Base-by-base conservation (phyloP, 2,329 filamentous ascomycete species). In the Orbilia blumenaviensis region DNA sequence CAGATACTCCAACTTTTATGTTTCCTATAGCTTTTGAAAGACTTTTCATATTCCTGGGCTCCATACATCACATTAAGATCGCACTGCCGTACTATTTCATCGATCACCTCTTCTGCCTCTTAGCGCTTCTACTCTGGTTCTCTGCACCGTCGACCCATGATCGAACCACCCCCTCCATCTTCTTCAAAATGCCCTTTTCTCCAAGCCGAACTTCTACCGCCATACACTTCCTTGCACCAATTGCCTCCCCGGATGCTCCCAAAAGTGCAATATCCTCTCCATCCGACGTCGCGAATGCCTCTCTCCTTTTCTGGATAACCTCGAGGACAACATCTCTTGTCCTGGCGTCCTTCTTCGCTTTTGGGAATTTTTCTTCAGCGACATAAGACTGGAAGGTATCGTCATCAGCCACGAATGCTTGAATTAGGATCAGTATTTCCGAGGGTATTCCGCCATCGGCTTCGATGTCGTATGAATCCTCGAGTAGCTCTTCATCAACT, bases 401-500 rank as follows among this genome's bases (percentile, higher is more conserved):
- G 41, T 76, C 72, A 36, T 76, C 72, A 2, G 23, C 72, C 38
- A 54, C 36, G 23, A 76, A 76, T 4, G 62, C 64, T 18, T 76
- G 72, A 6, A 76, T 69, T n/a, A 76, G 48, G 16, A 69, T 44
- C 2, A 76, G 60, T 21, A 76, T 54, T 12, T 76, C 72, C 6
- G 72, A 76, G 2, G 72, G 64, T 79, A 75, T 25, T 87, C 84
- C 78, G 6, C 72, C 72, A 46, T 68, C 72, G 2, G 58, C 56
- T 16, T 89, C 88, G 14, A 92, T 85, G 52, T 93, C 89, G 78
- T 94, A 93, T 16, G 87, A 88, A 36, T 94, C 91, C 63, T 95
- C 92, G 2, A 92, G 82, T 8, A 93, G 83, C 79, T 86, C 83
- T 0, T 83, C 80, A 9, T 72, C 64, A 1, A 75, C 73, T 9